phyloP scores from a whole-genome alignment of 2,329 filamentous ascomycete genomes.

The Microsporum ferrugineum region DNA sequence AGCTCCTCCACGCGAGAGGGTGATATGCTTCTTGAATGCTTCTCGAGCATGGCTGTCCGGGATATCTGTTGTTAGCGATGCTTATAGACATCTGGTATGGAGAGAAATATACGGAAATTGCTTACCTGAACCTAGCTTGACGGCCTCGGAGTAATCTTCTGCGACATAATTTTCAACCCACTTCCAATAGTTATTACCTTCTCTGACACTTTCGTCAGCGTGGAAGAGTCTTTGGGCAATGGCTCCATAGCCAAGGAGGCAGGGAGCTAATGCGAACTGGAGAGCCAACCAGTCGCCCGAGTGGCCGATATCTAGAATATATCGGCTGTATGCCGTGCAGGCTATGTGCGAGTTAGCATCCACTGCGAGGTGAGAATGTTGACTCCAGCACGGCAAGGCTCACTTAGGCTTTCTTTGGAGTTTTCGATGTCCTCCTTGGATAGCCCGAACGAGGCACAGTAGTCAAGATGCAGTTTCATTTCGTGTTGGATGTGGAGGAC shows the following conservation, averaged over 20 bases:
- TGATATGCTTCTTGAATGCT: constrained; percentile 60
- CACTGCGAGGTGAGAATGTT: background rate
- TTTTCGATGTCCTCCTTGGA: constrained; percentile 59
- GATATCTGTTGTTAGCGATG: constrained; percentile 11
- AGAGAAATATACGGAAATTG: constrained; percentile 3
- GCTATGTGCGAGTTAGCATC: constrained; percentile 32
- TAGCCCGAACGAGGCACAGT: constrained; percentile 72
- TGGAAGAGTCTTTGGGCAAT: constrained; percentile 61
- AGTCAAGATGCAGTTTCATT: constrained; percentile 67
- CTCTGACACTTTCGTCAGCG: constrained; percentile 48
- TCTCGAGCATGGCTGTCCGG: constrained; percentile 59
- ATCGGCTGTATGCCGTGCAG: constrained; percentile 74
- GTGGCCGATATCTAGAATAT: constrained; percentile 78
- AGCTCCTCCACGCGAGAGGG: constrained; percentile 68
- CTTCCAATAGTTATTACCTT: constrained; percentile 67
- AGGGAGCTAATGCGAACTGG: constrained; percentile 74
- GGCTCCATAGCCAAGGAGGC: constrained; percentile 75
- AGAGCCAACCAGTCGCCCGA: constrained; percentile 80
- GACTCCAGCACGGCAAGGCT: background rate
- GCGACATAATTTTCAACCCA: constrained; percentile 88
- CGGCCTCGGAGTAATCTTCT: constrained; percentile 64
- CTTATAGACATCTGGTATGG: background rate
- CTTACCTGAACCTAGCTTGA: constrained; percentile 58
- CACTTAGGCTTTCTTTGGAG: constrained; percentile 64
- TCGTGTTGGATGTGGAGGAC: constrained; percentile 68